Conservation (phyloP, 495 filamentous ascomycete species). For the Lineolata rhizophorae region DNA sequence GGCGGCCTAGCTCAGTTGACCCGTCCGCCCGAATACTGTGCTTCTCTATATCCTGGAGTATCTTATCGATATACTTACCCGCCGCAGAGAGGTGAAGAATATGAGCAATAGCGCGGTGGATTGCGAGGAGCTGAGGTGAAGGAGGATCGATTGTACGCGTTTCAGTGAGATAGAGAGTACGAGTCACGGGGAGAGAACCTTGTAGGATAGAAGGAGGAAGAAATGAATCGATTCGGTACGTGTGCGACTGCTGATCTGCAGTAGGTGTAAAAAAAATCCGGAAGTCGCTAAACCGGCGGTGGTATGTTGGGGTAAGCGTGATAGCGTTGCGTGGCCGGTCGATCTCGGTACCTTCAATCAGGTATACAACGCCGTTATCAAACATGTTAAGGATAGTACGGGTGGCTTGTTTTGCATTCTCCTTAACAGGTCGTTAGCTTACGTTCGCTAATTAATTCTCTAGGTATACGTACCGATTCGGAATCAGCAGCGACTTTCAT, state of each 20-base stretch:
- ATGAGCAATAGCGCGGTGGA: conserved; percentile 17
- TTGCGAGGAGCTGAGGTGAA: conserved; percentile 12
- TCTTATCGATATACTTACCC: conserved; percentile 16
- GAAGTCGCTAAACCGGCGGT: background rate
- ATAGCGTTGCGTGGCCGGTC: background rate
- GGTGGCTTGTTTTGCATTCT: background rate
- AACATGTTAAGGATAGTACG: background rate
- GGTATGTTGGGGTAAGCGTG: background rate
- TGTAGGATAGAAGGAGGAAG: background rate
- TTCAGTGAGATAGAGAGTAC: conserved; percentile 1
- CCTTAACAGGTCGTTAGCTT: background rate
- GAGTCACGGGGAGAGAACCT: background rate
- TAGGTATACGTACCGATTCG: background rate
- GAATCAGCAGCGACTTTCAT: background rate
- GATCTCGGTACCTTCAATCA: background rate
- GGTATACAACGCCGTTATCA: background rate
- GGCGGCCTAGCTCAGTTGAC: too few species aligned
- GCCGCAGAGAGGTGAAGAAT: conserved; percentile 19
- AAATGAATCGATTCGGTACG: background rate
- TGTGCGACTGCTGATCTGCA: background rate
- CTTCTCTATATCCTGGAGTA: conserved; percentile 16
- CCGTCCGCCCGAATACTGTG: too few species aligned
- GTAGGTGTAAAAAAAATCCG: background rate
- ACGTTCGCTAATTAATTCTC: background rate
- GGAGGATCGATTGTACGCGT: conserved; percentile 13